These are phyloP conservation scores for Eucalyptus polybractea DNA, from an alignment of 345 rosid genomes.

Conservation along the genomic window DNA sequence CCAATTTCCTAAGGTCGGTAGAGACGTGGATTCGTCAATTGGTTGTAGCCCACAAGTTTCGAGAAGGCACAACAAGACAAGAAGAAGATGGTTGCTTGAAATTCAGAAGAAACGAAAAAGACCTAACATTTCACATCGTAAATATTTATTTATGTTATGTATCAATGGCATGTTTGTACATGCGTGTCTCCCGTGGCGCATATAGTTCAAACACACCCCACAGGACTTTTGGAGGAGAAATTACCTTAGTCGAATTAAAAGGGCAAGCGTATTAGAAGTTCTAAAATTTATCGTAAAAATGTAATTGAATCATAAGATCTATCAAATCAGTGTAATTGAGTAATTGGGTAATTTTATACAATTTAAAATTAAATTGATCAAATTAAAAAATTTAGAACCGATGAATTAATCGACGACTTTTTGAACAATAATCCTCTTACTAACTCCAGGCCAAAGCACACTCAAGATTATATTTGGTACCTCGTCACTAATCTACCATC, in stretches of 20 bases:
- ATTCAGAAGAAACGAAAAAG: not conserved
- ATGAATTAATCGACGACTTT: fast-evolving
- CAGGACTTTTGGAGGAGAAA: not conserved
- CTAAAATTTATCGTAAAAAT: too few species aligned
- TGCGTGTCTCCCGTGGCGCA: not conserved
- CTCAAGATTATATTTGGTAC: not conserved
- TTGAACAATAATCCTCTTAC: not conserved
- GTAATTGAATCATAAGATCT: too few species aligned
- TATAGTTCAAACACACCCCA: not conserved
- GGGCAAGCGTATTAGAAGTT: too few species aligned
- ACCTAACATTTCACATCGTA: not conserved
- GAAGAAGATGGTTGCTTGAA: not conserved
- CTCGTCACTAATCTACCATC: not conserved
- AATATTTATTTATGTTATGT: not conserved
- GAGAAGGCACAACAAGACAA: not conserved
- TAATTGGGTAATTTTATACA: too few species aligned
- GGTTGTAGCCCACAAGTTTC: not conserved
- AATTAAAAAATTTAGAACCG: too few species aligned
- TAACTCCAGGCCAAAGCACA: not conserved
- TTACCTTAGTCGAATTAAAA: not conserved
- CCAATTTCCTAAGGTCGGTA: too few species aligned
- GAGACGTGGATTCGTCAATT: not conserved
- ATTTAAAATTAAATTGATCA: too few species aligned
- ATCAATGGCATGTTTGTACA: not conserved
- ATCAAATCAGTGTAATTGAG: too few species aligned